phyloP scores from a whole-genome alignment of 768 basidiomycete genomes.

The Boletus rubroflammeus region DNA sequence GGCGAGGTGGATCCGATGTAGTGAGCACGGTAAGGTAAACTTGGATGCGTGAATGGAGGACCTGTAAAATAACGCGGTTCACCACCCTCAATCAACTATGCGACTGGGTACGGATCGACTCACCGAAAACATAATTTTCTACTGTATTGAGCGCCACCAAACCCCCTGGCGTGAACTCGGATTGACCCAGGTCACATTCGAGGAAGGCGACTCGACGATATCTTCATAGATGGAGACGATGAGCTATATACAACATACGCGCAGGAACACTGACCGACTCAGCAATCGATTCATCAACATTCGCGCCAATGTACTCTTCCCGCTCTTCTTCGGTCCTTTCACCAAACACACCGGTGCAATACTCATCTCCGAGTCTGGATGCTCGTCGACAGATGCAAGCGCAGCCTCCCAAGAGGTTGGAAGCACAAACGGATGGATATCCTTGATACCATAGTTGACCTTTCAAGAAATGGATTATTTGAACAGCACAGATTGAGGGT shows the following conservation, averaged over 20 bases:
- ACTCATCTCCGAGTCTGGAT: constrained; percentile 10
- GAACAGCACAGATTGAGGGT: background rate
- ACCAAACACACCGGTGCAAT: constrained; percentile 52
- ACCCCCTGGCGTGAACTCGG: constrained; percentile 87
- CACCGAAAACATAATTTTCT: constrained; percentile 69
- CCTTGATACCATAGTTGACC: constrained; percentile 27
- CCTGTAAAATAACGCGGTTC: constrained; percentile 41
- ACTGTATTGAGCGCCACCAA: constrained; percentile 78
- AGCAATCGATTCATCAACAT: constrained; percentile 69
- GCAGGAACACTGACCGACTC: constrained; percentile 38
- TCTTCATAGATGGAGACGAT: constrained; percentile 32
- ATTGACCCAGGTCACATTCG: constrained; percentile 92
- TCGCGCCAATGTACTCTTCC: constrained; percentile 87
- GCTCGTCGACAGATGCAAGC: constrained; percentile 13
- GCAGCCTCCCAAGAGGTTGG: constrained; percentile 37
- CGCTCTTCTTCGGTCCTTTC: constrained; percentile 81
- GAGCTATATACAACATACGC: background rate
- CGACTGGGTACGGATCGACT: background rate
- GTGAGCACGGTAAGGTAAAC: constrained; percentile 68
- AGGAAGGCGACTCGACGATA: constrained; percentile 84
- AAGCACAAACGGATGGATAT: constrained; percentile 33
- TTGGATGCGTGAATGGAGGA: constrained; percentile 84
- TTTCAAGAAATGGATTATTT: constrained; percentile 21
- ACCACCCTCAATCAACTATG: background rate
- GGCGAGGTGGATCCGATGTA: constrained; percentile 81